Evolutionary conservation across 2,329 filamentous ascomycete species (phyloP).

Genomic region (Neopestalotiopsis clavispora): DNA sequence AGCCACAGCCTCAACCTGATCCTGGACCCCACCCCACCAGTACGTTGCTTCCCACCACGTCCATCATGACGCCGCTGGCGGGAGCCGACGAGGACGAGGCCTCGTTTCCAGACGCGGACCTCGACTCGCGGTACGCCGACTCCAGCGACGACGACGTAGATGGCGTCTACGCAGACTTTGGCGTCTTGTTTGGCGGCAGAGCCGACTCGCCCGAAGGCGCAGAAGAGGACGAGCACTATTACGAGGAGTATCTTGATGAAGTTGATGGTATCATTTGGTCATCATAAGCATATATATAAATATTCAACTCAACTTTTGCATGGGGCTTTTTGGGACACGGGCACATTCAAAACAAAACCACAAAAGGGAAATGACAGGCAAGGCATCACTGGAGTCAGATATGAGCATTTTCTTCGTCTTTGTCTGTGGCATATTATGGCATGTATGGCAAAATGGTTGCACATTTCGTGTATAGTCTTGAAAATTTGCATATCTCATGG

Average conservation of each 20-base stretch:
- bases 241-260: constrained; percentile 61
- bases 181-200: constrained; percentile 50
- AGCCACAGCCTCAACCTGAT: too few species aligned
- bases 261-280: constrained; percentile 59
- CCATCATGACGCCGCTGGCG: constrained; percentile 24
- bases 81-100: constrained; percentile 49
- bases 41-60: constrained; percentile 4
- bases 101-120: constrained; percentile 52
- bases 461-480: too few species aligned
- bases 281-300: constrained; percentile 27
- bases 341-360: not conserved
- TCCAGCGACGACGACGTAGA: constrained; percentile 49
- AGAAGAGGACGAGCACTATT: constrained; percentile 45
- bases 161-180: constrained; percentile 61
- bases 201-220: constrained; percentile 18
- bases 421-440: too few species aligned
- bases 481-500: too few species aligned
- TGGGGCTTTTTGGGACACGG: not conserved
- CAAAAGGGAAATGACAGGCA: too few species aligned
- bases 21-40: constrained; percentile 10
- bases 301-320: not conserved
- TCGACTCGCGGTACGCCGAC: constrained; percentile 48
- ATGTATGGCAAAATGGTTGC: too few species aligned
- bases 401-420: too few species aligned
- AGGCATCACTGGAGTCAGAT: too few species aligned